These are phyloP conservation scores for Solanum boliviense DNA, from an alignment of 257 asterid genomes.

Conservation along the genomic window DNA sequence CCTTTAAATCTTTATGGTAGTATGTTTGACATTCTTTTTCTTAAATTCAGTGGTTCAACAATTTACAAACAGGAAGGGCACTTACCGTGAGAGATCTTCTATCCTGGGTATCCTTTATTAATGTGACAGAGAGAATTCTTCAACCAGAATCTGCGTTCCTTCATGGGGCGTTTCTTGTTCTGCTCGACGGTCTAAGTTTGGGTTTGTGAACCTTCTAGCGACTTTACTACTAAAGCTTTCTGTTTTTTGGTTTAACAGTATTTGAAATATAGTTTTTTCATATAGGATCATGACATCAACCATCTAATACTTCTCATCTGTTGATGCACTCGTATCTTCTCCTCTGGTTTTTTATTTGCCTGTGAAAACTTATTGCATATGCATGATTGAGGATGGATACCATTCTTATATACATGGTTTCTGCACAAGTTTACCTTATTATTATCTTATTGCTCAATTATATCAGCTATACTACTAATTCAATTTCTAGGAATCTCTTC, in stretches of 20 bases:
- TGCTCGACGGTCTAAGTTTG: constrained; percentile 78
- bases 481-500: background rate
- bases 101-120: constrained; percentile 84
- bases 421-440: background rate
- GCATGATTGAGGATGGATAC: background rate
- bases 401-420: background rate
- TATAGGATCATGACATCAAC: background rate
- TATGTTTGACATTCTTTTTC: constrained; percentile 8
- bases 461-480: background rate
- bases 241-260: background rate
- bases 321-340: background rate
- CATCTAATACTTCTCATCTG: background rate
- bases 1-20: background rate
- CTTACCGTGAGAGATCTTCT: constrained; percentile 91
- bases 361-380: background rate
- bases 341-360: background rate
- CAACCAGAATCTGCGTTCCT: constrained; percentile 56
- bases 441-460: background rate
- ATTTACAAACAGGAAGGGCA: constrained; percentile 59
- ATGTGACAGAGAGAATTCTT: constrained; percentile 42
- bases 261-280: background rate
- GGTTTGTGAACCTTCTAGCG: constrained; percentile 26
- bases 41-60: constrained; percentile 85
- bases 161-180: constrained; percentile 78
- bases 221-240: background rate